phyloP scores from a whole-genome alignment of 768 basidiomycete genomes.

The Serendipita sp. region DNA sequence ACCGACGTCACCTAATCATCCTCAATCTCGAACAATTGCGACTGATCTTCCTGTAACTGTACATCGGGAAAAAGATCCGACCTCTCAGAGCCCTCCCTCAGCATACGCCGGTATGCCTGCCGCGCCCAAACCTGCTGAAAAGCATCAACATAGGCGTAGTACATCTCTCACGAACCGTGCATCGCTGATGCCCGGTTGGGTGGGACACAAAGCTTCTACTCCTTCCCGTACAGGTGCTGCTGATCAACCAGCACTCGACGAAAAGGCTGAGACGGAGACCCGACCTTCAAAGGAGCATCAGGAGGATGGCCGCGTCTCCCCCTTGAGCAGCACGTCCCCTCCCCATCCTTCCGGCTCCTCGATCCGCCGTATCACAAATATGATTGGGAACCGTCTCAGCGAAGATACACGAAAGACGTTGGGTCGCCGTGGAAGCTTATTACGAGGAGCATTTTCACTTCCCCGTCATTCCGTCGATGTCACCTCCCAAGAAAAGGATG shows the following conservation, averaged over 20 bases:
- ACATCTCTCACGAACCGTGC: slow-evolving; percentile 37
- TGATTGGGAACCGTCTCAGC: slow-evolving; percentile 6
- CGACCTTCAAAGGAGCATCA: not conserved
- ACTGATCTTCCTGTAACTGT: slow-evolving; percentile 14
- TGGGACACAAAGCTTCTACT: slow-evolving; percentile 28
- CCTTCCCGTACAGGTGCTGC: slow-evolving; percentile 50
- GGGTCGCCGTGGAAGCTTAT: slow-evolving; percentile 3
- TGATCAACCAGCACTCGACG: slow-evolving; percentile 39
- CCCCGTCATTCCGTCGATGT: slow-evolving; percentile 5
- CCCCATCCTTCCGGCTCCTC: not conserved
- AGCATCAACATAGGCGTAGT: slow-evolving; percentile 70
- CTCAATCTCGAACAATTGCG: slow-evolving; percentile 17
- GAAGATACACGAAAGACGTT: not conserved
- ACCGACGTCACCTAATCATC: slow-evolving; percentile 37
- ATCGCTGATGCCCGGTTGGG: slow-evolving; percentile 37
- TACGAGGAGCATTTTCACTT: not conserved
- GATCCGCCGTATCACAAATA: slow-evolving; percentile 3
- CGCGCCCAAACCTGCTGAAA: slow-evolving; percentile 26
- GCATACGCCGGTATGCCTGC: slow-evolving; percentile 11
- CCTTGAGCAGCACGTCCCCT: not conserved
- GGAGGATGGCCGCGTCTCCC: not conserved
- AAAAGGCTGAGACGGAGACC: slow-evolving; percentile 11
- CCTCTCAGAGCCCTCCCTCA: not conserved
- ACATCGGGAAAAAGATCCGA: slow-evolving; percentile 41
- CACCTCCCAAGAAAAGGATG: not conserved